Base-by-base conservation (phyloP, 352 stramenopile species). In the Phytophthora melonis region DNA sequence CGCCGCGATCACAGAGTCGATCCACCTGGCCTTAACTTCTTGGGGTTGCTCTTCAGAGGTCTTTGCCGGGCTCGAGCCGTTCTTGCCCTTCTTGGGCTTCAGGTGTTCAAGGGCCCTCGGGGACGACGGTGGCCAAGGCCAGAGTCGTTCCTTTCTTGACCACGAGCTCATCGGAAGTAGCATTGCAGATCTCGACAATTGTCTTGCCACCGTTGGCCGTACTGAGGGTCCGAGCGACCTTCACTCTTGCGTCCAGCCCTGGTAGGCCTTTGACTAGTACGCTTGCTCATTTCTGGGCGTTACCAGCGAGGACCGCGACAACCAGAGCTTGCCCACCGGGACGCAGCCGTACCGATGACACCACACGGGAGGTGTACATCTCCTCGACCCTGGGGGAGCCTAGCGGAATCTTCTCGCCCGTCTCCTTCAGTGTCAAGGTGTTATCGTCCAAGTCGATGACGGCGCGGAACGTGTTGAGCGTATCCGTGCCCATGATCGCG, bases 371-470 rank as follows among this genome's bases (percentile, higher is more conserved):
- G 2, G 21, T 14, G 5, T 21, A 49, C 16, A 5, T 49, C 16
- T 19, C 41, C 13, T 49, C 19, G 49, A 50, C 19, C 13, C 49
- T 2, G 1, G 61, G 45, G 8, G 36, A 30, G 0, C 61, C 61
- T 3, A 68, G 25, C 16, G 49, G 61, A 3, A 70, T 59, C 27
- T 57, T 45, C 18, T 70, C 64, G 6, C 23, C 21, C 7, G 55
- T 60, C 11, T 10, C 49, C 45, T 70, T 70, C 11, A 64, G 5
- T 1, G 30, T 64, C 11, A 65, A 7, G 1, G 13, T 49, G 16
- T 18, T 25, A 1, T 58, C 47, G 2, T 65, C 64, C 14, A 70
- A 5, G 23, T 70, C 55, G 7, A 70, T 54, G 1, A 70, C 55
- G 4, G 64, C 55, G 1, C 56, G 13, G 34, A 41, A 65, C 7